A percentile compares a stretch with the other conserved stretches of the same genome.
Evolutionary conservation across 73 alveolate genomes (phyloP).

Genomic region (Tetrahymena borealis): DNA sequence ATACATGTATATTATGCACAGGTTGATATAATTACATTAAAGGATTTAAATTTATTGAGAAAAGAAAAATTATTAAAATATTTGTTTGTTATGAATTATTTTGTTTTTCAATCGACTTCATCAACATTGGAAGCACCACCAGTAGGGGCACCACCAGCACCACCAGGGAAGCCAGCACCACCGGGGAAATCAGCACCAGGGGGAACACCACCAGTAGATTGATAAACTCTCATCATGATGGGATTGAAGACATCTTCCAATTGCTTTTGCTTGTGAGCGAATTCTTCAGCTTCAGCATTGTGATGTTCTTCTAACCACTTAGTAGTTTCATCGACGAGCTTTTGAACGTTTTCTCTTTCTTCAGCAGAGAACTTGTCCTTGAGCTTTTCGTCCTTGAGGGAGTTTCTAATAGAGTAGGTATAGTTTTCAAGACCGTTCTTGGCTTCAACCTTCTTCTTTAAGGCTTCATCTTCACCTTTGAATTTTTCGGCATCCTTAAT

Average conservation of each 20-base stretch:
- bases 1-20: neutral
- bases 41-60: neutral
- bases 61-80: neutral
- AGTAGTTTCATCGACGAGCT: slow-evolving; percentile 43
- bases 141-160: slow-evolving; percentile 36
- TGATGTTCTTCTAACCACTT: slow-evolving; percentile 62
- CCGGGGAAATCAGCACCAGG: slow-evolving; percentile 55
- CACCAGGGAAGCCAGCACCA: slow-evolving; percentile 58
- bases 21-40: neutral
- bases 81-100: neutral
- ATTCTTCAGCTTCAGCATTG: slow-evolving; percentile 64
- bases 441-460: slow-evolving; percentile 68
- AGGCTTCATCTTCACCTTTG: slow-evolving; percentile 67
- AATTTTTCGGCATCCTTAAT: slow-evolving; percentile 78
- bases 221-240: slow-evolving; percentile 87
- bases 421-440: slow-evolving; percentile 66
- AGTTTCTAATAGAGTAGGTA: slow-evolving; percentile 55
- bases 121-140: slow-evolving; percentile 30
- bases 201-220: slow-evolving; percentile 87
- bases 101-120: slow-evolving; percentile 33
- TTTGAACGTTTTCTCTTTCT: slow-evolving; percentile 46
- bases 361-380: slow-evolving; percentile 54
- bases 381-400: slow-evolving; percentile 77
- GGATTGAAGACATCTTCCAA: slow-evolving; percentile 80
- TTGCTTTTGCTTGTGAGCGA: slow-evolving; percentile 75